Conservation (phyloP, 2,329 filamentous ascomycete species). For the Fusarium miscanthi region DNA sequence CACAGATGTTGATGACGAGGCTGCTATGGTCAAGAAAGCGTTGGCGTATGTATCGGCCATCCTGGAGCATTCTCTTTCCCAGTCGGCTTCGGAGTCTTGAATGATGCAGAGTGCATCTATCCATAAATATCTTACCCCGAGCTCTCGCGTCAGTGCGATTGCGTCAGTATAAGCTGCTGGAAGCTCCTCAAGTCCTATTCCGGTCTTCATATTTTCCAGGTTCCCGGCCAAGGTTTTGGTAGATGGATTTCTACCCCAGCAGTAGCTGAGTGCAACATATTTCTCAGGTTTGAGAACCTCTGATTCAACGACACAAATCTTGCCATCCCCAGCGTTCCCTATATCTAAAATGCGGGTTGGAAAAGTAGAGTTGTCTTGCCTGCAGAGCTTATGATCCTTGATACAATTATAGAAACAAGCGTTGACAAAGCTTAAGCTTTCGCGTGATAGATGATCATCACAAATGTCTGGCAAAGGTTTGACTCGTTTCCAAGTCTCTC, state of each 20-base stretch:
- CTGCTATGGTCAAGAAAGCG: conserved; percentile 32
- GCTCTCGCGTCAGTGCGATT: not conserved
- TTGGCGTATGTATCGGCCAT: conserved; percentile 34
- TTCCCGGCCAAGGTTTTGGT: conserved; percentile 11
- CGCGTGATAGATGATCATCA: conserved; percentile 17
- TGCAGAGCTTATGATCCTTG: conserved; percentile 9
- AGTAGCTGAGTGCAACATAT: conserved; percentile 39
- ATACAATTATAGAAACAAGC: conserved; percentile 18
- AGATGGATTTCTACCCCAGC: conserved; percentile 20
- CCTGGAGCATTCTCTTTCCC: conserved; percentile 29
- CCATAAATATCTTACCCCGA: conserved; percentile 30
- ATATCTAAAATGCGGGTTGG: conserved; percentile 33
- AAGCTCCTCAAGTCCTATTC: conserved; percentile 1
- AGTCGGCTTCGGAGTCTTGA: conserved; percentile 24
- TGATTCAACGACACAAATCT: conserved; percentile 10
- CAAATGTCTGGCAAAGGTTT: conserved; percentile 27
- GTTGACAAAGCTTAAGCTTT: conserved; percentile 18
- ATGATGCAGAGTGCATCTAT: conserved; percentile 38
- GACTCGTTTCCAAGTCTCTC: conserved; percentile 11
- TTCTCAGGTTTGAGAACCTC: not conserved
- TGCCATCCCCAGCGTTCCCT: not conserved
- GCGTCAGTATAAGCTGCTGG: conserved; percentile 28
- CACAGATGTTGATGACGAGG: conserved; percentile 27
- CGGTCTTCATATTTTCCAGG: conserved; percentile 10
- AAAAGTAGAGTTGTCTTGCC: not conserved